A percentile compares a stretch with the other conserved stretches of the same genome.
phyloP scores from a whole-genome alignment of 768 basidiomycete genomes.

The Boletus fagicola region DNA sequence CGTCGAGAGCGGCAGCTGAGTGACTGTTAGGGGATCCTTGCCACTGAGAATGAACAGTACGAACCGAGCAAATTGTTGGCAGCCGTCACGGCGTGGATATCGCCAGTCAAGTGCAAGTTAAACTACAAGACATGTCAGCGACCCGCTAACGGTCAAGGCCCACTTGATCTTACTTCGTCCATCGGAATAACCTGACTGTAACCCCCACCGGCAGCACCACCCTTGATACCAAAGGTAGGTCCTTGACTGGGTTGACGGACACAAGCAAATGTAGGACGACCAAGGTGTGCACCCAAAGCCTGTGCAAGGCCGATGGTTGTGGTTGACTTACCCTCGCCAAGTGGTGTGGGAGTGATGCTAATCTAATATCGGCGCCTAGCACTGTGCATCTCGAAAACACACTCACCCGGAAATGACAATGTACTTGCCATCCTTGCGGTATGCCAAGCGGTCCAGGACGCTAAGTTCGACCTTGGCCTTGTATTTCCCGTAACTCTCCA shows the following conservation, averaged over 20 bases:
- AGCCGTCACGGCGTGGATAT: constrained; percentile 96
- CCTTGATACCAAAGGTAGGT: constrained; percentile 98
- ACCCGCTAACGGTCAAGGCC: background rate
- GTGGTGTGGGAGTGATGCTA: constrained; percentile 93
- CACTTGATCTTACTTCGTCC: constrained; percentile 69
- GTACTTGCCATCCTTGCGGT: constrained; percentile 92
- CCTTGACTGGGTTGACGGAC: constrained; percentile 98
- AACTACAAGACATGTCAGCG: constrained; percentile 50
- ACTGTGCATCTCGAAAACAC: background rate
- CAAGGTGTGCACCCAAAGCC: constrained; percentile 91
- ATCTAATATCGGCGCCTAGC: background rate
- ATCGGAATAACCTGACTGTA: constrained; percentile 99
- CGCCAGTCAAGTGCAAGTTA: constrained; percentile 93
- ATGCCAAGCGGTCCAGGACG: constrained; percentile 78
- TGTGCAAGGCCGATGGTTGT: constrained; percentile 97
- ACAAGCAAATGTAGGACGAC: constrained; percentile 91
- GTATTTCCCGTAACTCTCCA: constrained; percentile 93
- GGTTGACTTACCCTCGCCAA: constrained; percentile 98
- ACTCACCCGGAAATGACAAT: constrained; percentile 88
- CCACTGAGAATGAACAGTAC: constrained; percentile 6
- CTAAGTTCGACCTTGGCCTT: constrained; percentile 96
- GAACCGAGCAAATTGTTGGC: constrained; percentile 93
- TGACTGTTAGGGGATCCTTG: constrained; percentile 3
- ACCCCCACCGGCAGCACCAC: constrained; percentile 96
- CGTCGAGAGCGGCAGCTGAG: constrained; percentile 90